Evolutionary conservation across 768 basidiomycete genomes (phyloP), one percentile per base, ranked within the genome.

Genomic region (Serendipita sp.): DNA sequence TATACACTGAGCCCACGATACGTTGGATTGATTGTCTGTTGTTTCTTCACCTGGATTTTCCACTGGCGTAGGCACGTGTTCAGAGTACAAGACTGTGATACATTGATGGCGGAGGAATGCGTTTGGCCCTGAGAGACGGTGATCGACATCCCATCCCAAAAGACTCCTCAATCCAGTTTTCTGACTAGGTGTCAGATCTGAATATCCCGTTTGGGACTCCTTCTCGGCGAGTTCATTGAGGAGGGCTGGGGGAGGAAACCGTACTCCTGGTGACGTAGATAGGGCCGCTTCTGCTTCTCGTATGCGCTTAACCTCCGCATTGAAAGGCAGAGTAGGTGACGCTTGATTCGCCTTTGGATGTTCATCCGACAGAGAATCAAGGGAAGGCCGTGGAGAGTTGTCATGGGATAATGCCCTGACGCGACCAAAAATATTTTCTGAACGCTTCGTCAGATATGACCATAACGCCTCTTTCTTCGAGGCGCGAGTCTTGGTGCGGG

Each of bases 71-170:
- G 68, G 70, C 4, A 75, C 66, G 43, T 81, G 77, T 53, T 75
- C 72, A 13, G 79, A 77, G 58, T 79, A 76, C 3, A 85, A 71
- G 5, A 83, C 74, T 0, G 79, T 79, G 18, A 86, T 71, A 45
- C 74, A 76, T 68, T 87, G 85, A 48, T 84, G 82, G 27, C 80
- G 72, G 18, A 81, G 72, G 64, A 87, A 86, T 11, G 82, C 83
- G 2, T 67, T 46, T 3, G 76, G 72, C 6, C 81, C 83, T 3
- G 71, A 70, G 80, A 86, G 65, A 2, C 68, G 66, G 10, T 69
- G 65, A 8, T 75, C 69, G 44, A 78, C 76, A 44, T 76, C 71
- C 85, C 85, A 88, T 0, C 86, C 85, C 0, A 84, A 74, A 2
- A 86, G 67, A 66, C 79, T 81, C 27, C 67, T 67, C 31, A 87